Percentiles rank a stretch among this genome's conserved stretches.
Conservation (phyloP, 2,329 filamentous ascomycete genomes). For the Alternaria solani region DNA sequence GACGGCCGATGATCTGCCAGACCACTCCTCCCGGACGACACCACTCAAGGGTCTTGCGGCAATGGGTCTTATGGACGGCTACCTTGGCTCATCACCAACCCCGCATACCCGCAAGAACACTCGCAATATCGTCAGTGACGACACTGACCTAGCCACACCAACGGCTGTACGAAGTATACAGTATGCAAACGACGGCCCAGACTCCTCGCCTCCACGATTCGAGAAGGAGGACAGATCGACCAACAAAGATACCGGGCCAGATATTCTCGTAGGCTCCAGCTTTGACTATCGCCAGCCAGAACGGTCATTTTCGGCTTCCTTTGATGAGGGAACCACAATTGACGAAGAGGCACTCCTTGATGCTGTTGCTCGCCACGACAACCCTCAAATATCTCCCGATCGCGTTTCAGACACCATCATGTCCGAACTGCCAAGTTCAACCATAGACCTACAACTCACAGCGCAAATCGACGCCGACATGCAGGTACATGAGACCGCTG, state of each 20-base stretch:
- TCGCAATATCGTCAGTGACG: slow-evolving; percentile 37
- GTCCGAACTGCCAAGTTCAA: slow-evolving; percentile 42
- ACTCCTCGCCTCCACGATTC: slow-evolving; percentile 48
- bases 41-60: slow-evolving; percentile 36
- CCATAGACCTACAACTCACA: slow-evolving; percentile 44
- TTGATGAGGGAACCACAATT: slow-evolving; percentile 46
- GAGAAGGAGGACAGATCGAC: slow-evolving; percentile 18
- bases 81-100: slow-evolving; percentile 49
- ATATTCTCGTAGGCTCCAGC: slow-evolving; percentile 26
- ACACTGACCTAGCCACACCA: slow-evolving; percentile 39
- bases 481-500: slow-evolving; percentile 26
- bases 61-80: slow-evolving; percentile 47
- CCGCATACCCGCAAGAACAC: slow-evolving; percentile 41
- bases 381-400: slow-evolving; percentile 10
- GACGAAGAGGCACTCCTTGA: slow-evolving; percentile 38
- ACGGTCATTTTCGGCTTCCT: slow-evolving; percentile 27
- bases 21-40: slow-evolving; percentile 32
- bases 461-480: slow-evolving; percentile 49
- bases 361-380: slow-evolving; percentile 15
- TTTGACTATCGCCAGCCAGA: slow-evolving; percentile 32
- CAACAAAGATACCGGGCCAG: background rate
- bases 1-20: slow-evolving; percentile 35
- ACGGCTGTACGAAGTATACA: slow-evolving; percentile 36
- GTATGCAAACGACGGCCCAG: slow-evolving; percentile 37
- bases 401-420: slow-evolving; percentile 20